Evolutionary conservation across 805 yeast genomes (phyloP), one percentile per base, ranked within the genome.

Genomic region (Saccharomycopsis synnaedendra): DNA sequence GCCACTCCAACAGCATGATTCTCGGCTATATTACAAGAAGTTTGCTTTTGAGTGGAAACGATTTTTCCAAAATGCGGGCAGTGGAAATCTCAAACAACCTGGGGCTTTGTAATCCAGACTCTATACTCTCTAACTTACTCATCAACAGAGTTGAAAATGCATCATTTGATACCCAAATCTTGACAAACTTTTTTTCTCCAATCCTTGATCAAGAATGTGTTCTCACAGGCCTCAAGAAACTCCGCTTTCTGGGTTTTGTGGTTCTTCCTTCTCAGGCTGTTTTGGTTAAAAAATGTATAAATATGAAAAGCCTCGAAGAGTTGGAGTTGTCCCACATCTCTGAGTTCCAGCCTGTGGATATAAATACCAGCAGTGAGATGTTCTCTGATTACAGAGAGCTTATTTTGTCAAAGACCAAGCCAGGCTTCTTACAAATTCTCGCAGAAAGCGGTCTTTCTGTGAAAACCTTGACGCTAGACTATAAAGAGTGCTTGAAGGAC

Each of bases 401-500:
- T 11, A n/a, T 48, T 9, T 27, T 44, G 6, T 44, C 47, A 10
- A 32, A 38, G 36, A 9, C 44, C 4, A 36, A 29, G 10, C 51
- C 51, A 7, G 51, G 51, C 7, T 48, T 48, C 11, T 35, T 48
- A 29, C 38, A 36, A 10, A 28, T 35, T n/a, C 38, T 47, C 7
- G 7, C 35, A n/a, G 19, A 19, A 19, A 19, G 19, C 19, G 19
- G 19, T 19, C 19, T 19, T 19, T 19, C 19, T 31, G 30, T 47
- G 9, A 4, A 9, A 3, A 8, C 36, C 11, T 34, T 47, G 6
- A 32, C 28, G 8, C 10, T 74, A 4, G 76, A 74, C 49, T 66
- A 60, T 52, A 59, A 70, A 43, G 75, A 72, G 53, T 61, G 67
- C 10, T 43, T 60, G 10, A 54, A 61, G n/a, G 76, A 72, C 55